phyloP scores from a whole-genome alignment of 192 early-diverging fungal species.

The Chytriomyces hyalinus region DNA sequence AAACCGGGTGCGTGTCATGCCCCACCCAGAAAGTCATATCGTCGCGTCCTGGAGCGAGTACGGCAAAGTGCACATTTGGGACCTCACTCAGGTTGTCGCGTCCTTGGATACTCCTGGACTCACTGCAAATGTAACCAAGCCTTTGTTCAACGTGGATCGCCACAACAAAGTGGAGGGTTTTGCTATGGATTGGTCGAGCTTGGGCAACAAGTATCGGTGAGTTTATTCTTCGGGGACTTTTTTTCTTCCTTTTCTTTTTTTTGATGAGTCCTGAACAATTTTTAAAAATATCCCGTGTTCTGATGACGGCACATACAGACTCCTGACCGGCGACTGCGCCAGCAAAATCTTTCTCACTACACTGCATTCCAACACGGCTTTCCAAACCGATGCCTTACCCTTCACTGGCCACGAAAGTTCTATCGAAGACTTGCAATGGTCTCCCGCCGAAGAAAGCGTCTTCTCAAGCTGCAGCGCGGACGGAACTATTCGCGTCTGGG shows the following conservation, averaged over 20 bases:
- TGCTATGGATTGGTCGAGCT: slow-evolving; percentile 94
- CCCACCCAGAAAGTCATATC: slow-evolving; percentile 76
- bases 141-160: slow-evolving; percentile 78
- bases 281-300: background rate
- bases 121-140: slow-evolving; percentile 67
- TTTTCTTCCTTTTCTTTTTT: background rate
- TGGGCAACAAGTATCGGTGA: slow-evolving; percentile 25
- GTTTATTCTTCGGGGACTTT: slow-evolving; percentile 11
- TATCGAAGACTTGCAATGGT: slow-evolving; percentile 98
- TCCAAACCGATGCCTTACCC: slow-evolving; percentile 73
- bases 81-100: slow-evolving; percentile 75
- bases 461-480: slow-evolving; percentile 94
- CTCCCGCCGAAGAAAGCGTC: slow-evolving; percentile 83
- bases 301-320: slow-evolving; percentile 33
- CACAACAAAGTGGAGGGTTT: slow-evolving; percentile 91
- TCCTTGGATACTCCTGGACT: slow-evolving; percentile 84
- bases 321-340: slow-evolving; percentile 86
- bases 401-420: slow-evolving; percentile 85
- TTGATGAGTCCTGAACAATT: background rate
- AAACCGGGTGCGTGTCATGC: slow-evolving; percentile 86
- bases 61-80: slow-evolving; percentile 94
- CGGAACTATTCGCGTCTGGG: slow-evolving; percentile 94
- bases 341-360: slow-evolving; percentile 84
- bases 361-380: slow-evolving; percentile 61
- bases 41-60: slow-evolving; percentile 93